These are phyloP conservation scores for Fraxinus excelsior DNA, from an alignment of 257 asterid species.

Conservation along the genomic window DNA sequence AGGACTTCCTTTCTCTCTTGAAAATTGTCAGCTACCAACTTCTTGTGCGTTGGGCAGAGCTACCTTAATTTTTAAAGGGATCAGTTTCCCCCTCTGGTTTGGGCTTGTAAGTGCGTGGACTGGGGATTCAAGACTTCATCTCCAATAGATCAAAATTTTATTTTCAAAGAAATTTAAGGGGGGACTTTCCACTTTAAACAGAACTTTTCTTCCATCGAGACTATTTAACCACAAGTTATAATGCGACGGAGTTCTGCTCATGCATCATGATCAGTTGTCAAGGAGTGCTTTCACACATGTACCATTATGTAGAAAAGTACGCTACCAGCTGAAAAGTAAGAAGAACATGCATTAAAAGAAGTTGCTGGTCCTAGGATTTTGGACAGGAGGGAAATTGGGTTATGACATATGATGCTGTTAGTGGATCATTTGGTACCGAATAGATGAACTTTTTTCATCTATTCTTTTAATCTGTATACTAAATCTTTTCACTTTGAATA, in stretches of 20 bases:
- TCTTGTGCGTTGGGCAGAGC: not conserved
- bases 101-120: not conserved
- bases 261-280: not conserved
- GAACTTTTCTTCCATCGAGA: not conserved
- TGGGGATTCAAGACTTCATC: not conserved
- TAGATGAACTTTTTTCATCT: not conserved
- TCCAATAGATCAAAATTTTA: not conserved
- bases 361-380: not conserved
- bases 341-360: not conserved
- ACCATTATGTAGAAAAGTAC: not conserved
- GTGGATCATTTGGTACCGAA: not conserved
- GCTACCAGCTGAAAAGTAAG: not conserved
- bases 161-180: not conserved
- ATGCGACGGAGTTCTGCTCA: not conserved
- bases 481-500: not conserved
- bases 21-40: not conserved
- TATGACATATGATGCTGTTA: not conserved
- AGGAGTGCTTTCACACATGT: not conserved
- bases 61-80: not conserved
- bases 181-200: not conserved
- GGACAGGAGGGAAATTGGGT: not conserved
- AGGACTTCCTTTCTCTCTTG: not conserved
- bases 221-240: not conserved
- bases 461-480: not conserved
- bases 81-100: not conserved